These are phyloP conservation scores for Gynostemma pentaphyllum DNA, from an alignment of 306 rosid species.

Conservation along the genomic window DNA sequence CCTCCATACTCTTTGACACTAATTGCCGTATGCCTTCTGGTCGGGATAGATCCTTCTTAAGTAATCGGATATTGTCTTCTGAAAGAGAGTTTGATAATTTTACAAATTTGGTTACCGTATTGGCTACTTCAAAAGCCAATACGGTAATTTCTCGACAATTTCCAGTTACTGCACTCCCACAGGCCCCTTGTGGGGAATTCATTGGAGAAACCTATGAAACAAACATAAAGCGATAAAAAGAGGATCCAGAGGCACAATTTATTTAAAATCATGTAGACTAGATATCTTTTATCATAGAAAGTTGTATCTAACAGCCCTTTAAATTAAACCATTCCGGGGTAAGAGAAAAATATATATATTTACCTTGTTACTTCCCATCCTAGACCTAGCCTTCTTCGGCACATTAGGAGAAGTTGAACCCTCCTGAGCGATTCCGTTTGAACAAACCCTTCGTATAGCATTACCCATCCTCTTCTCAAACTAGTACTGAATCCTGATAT, in stretches of 20 bases:
- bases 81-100: conserved; percentile 62
- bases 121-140: conserved; percentile 94
- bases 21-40: conserved; percentile 55
- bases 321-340: too few species aligned
- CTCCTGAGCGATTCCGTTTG: conserved; percentile 14
- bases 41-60: conserved; percentile 48
- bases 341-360: conserved; percentile 12
- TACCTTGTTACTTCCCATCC: conserved; percentile 19
- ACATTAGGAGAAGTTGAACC: conserved; percentile 29
- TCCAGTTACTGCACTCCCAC: conserved; percentile 53
- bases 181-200: conserved; percentile 39
- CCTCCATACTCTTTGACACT: conserved; percentile 59
- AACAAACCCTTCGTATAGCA: background rate
- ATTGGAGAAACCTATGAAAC: conserved; percentile 30
- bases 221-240: background rate
- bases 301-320: too few species aligned
- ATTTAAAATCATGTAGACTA: too few species aligned
- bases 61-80: conserved; percentile 54
- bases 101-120: conserved; percentile 69
- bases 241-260: background rate
- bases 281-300: too few species aligned
- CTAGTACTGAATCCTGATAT: background rate
- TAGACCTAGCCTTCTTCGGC: conserved; percentile 28
- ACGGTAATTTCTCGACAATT: conserved; percentile 55
- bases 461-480: conserved; percentile 10